These are phyloP conservation scores for Cystofilobasidium capitatum DNA, from an alignment of 768 basidiomycete genomes.

Conservation along the genomic window DNA sequence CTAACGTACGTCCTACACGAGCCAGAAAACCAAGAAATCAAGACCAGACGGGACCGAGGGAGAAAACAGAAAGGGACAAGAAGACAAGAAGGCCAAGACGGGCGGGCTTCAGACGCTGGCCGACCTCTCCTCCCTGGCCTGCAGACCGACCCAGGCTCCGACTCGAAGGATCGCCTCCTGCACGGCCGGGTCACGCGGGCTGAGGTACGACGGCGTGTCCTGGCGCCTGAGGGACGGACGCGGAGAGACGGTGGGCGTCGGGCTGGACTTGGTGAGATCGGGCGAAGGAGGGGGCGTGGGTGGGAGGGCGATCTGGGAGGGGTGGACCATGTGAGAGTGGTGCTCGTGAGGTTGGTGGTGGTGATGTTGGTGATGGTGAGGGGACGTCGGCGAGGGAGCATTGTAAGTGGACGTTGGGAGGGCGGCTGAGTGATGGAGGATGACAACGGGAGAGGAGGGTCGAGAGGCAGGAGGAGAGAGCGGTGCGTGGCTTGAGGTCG, in stretches of 20 bases:
- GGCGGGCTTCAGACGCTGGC: too few species aligned
- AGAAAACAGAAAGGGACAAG: too few species aligned
- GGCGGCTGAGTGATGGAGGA: not conserved
- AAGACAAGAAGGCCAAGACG: too few species aligned
- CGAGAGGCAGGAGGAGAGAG: not conserved
- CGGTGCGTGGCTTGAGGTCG: not conserved
- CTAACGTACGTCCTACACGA: conserved; percentile 2
- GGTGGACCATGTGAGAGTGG: too few species aligned
- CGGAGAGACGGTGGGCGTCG: not conserved
- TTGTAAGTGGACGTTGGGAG: not conserved
- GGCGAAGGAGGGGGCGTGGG: not conserved
- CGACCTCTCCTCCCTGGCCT: too few species aligned
- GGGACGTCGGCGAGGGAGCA: not conserved
- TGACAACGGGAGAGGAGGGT: not conserved
- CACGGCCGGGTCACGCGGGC: not conserved
- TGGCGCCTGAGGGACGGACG: not conserved
- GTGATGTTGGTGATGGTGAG: not conserved
- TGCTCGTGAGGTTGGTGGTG: too few species aligned
- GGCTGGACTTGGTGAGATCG: not conserved
- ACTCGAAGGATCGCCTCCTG: not conserved
- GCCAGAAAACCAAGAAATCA: too few species aligned
- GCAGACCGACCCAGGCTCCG: not conserved
- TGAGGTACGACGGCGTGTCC: not conserved
- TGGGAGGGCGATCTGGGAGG: not conserved
- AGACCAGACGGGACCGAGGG: too few species aligned